These are phyloP conservation scores for Fusarium robinianum DNA, from an alignment of 2,329 filamentous ascomycete genomes.

Conservation along the genomic window DNA sequence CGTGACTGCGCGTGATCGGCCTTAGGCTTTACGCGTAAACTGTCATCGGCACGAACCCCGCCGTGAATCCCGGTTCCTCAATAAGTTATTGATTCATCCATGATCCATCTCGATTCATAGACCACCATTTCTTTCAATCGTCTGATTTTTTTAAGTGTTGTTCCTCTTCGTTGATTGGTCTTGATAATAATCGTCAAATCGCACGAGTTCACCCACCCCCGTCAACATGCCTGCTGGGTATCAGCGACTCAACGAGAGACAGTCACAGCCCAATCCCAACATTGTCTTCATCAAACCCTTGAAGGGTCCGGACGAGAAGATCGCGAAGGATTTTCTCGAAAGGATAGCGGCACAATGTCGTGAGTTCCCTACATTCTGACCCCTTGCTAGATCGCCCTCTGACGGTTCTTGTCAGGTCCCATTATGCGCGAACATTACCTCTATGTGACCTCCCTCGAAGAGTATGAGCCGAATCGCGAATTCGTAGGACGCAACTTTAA, in stretches of 20 bases:
- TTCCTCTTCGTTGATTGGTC: background rate
- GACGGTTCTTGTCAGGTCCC: conserved; percentile 54
- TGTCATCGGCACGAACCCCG: too few species aligned
- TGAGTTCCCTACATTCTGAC: conserved; percentile 40
- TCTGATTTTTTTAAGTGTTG: too few species aligned
- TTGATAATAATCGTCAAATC: too few species aligned
- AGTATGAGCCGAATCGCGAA: conserved; percentile 79
- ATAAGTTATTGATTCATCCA: too few species aligned
- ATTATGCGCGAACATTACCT: conserved; percentile 70
- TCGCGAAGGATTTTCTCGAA: conserved; percentile 72
- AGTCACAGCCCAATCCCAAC: conserved; percentile 73
- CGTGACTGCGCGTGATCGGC: too few species aligned
- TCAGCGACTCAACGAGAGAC: conserved; percentile 76
- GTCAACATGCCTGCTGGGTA: conserved; percentile 78
- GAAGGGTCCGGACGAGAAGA: conserved; percentile 63
- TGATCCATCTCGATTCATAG: too few species aligned
- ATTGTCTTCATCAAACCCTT: conserved; percentile 88
- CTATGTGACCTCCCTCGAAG: conserved; percentile 73
- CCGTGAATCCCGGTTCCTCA: too few species aligned
- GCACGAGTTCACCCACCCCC: too few species aligned
- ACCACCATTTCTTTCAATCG: too few species aligned
- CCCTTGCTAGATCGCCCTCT: background rate
- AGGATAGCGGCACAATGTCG: conserved; percentile 80
- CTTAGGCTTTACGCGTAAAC: too few species aligned
- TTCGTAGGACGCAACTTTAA: conserved; percentile 93